These are phyloP conservation scores for Vitellaria paradoxa DNA, from an alignment of 179 eudicot genomes.

Conservation along the genomic window DNA sequence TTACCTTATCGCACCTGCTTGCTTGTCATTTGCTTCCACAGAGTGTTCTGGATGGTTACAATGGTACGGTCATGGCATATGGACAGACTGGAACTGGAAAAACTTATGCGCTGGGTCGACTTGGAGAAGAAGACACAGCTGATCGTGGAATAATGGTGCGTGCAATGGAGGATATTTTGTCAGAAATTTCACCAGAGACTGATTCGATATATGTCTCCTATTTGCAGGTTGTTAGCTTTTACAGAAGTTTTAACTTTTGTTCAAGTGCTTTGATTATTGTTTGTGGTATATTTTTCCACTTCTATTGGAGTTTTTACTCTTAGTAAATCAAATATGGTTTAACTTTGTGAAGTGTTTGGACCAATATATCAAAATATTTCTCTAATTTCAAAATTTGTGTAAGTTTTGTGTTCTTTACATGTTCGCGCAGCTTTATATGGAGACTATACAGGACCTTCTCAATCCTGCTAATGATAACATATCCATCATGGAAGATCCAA, in stretches of 20 bases:
- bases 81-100: conserved; percentile 99
- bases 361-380: conserved; percentile 1
- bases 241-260: conserved; percentile 10
- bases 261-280: neutral
- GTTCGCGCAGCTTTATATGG: conserved; percentile 85
- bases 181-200: conserved; percentile 61
- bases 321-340: neutral
- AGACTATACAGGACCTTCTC: conserved; percentile 95
- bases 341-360: neutral
- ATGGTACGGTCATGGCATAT: conserved; percentile 99
- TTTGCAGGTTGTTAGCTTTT: conserved; percentile 64
- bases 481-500: conserved; percentile 89
- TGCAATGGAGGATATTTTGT: conserved; percentile 95
- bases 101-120: conserved; percentile 90
- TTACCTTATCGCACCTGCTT: too few species aligned
- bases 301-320: neutral
- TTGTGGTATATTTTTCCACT: neutral
- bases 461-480: conserved; percentile 94
- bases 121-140: conserved; percentile 91
- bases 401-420: neutral
- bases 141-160: conserved; percentile 99
- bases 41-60: conserved; percentile 99
- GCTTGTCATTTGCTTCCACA: neutral
- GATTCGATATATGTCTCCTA: conserved; percentile 84
- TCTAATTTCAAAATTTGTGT: neutral